These are phyloP conservation scores for Suillus hirtellus DNA, from an alignment of 768 basidiomycete species.

Conservation along the genomic window DNA sequence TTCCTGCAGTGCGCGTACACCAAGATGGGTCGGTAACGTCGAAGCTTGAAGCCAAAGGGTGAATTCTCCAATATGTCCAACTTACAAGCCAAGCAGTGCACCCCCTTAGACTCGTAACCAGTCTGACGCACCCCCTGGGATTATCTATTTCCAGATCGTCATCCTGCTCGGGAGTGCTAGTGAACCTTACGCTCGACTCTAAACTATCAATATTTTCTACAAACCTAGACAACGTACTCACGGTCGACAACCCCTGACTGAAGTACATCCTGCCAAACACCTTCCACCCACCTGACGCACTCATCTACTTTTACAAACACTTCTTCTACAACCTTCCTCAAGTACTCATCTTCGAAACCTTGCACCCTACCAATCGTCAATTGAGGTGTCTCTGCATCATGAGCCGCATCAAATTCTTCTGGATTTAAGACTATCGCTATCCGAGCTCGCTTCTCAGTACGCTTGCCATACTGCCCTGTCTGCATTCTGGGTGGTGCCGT, in stretches of 20 bases:
- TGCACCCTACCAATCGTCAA: conserved; percentile 37
- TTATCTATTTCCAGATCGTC: not conserved
- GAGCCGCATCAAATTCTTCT: conserved; percentile 20
- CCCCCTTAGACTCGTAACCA: not conserved
- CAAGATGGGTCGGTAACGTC: too few species aligned
- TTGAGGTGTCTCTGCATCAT: not conserved
- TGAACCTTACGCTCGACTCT: not conserved
- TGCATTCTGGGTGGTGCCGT: conserved; percentile 29
- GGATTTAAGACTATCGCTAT: conserved; percentile 23
- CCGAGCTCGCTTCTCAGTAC: conserved; percentile 27
- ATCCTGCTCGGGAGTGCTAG: not conserved
- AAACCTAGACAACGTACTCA: not conserved
- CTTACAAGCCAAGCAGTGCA: not conserved
- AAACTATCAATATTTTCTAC: not conserved
- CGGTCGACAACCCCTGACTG: conserved; percentile 5
- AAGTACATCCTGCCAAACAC: conserved; percentile 53
- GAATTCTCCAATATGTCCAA: too few species aligned
- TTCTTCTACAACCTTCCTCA: conserved; percentile 45
- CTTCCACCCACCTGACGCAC: conserved; percentile 54
- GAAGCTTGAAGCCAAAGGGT: too few species aligned
- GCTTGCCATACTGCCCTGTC: conserved; percentile 30
- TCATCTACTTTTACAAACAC: conserved; percentile 40
- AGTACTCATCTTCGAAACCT: conserved; percentile 67
- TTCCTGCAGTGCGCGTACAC: not conserved
- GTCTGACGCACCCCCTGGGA: not conserved